phyloP scores from a whole-genome alignment of 345 rosid genomes.

The Euclidium syriacum region DNA sequence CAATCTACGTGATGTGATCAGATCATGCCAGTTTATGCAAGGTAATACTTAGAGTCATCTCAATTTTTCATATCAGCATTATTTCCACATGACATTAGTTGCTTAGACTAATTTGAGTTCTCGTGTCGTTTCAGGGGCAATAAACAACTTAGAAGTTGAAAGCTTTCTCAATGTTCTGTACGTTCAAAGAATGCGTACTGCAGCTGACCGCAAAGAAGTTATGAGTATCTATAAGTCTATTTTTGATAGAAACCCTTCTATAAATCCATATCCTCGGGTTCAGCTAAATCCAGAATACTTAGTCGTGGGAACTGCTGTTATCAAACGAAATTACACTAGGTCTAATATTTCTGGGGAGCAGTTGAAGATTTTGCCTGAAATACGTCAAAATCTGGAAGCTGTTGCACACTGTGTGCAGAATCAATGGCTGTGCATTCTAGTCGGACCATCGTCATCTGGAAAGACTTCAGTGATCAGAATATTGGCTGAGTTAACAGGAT shows the following conservation, averaged over 20 bases:
- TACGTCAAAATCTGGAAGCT: conserved; percentile 83
- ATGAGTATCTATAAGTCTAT: conserved; percentile 59
- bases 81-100: background rate
- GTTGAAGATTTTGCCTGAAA: conserved; percentile 65
- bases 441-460: conserved; percentile 87
- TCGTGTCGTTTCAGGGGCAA: conserved; percentile 39
- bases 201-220: conserved; percentile 75
- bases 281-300: conserved; percentile 54
- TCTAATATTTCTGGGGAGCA: conserved; percentile 36
- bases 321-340: conserved; percentile 49
- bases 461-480: conserved; percentile 86
- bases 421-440: conserved; percentile 84
- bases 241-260: conserved; percentile 54
- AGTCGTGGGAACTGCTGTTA: conserved; percentile 59
- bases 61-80: background rate
- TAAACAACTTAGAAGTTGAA: conserved; percentile 33
- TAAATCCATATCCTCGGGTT: conserved; percentile 80
- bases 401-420: conserved; percentile 67
- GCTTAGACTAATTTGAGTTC: conserved; percentile 15
- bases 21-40: conserved; percentile 80
- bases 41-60: conserved; percentile 38
- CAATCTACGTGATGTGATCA: conserved; percentile 85
- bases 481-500: conserved; percentile 78
- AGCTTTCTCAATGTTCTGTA: conserved; percentile 75
- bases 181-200: conserved; percentile 91